Evolutionary conservation across 176 grass and related monocot genomes (phyloP), one percentile per base, ranked within the genome.

Genomic region (Oryza meridionalis): DNA sequence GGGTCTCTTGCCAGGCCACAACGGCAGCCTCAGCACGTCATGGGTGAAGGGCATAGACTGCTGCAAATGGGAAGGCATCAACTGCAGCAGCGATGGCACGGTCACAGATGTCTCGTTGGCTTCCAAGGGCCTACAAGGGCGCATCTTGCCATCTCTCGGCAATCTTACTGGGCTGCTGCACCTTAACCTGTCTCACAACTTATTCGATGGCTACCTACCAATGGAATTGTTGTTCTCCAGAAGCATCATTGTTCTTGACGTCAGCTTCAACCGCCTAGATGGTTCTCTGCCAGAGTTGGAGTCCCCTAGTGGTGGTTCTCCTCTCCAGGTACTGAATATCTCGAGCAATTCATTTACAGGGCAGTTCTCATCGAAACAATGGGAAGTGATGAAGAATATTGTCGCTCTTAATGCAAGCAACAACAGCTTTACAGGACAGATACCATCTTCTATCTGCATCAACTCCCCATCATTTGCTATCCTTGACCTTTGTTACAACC

Each of bases 301-400:
- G 32, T 66, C 81, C 65, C 19, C 91, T 38, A 33, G 16, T 79
- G 5, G 64, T 1, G 37, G 21, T 25, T 80, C 65, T 65, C 70
- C 83, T 80, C 84, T 96, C 40, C 72, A 91, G 91, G 88, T 96
- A 80, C 47, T 96, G 58, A 93, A 96, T 74, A 85, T 96, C 53
- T 96, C 94, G 11, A 92, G 91, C 81, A 96, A 96, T 71, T 85
- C 44, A 3, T 88, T 96, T 76, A 32, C 9, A 67, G 94, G 90
- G 0, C 62, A 80, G 55, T 81, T 96, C 19, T 84, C 90, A 80
- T 63, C 75, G 45, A 49, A 67, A 40, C 24, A 75, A 68, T 82
- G 84, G 86, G 83, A 35, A 40, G 32, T 29, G 7, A 80, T 87
- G 79, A 86, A 77, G 24, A 92, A 78, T 85, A 81, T 96, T 51